Conservation (phyloP, 2,329 filamentous ascomycete genomes). For the Penicillium sp. region DNA sequence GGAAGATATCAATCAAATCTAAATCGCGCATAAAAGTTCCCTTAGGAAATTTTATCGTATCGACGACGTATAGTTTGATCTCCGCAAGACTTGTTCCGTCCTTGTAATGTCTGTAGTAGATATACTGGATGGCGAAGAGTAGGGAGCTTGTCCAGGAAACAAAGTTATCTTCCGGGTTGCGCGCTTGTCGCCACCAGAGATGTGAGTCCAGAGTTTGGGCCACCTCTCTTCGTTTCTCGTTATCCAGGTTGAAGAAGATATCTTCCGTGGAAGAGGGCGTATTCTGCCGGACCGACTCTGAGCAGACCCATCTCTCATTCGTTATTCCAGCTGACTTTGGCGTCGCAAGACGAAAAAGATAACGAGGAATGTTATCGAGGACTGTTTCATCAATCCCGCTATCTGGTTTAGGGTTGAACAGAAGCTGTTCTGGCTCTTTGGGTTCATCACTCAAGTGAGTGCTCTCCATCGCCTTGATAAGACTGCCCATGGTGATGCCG, state of each 20-base stretch:
- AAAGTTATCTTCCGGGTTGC: not conserved
- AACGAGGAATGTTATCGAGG: not conserved
- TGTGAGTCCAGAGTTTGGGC: not conserved
- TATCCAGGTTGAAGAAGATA: not conserved
- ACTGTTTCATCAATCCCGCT: not conserved
- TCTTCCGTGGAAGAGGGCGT: not conserved
- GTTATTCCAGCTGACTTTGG: not conserved
- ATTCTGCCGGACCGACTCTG: not conserved
- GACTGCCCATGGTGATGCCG: not conserved
- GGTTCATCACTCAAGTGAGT: not conserved
- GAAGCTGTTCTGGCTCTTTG: not conserved
- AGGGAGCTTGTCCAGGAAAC: slow-evolving; percentile 5
- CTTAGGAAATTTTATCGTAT: not conserved
- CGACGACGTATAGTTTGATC: not conserved
- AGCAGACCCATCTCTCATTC: not conserved
- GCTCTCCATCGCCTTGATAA: not conserved
- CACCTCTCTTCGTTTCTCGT: not conserved
- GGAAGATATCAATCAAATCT: not conserved
- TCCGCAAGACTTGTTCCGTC: not conserved
- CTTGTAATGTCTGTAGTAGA: not conserved
- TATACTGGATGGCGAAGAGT: slow-evolving; percentile 4
- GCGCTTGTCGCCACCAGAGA: not conserved
- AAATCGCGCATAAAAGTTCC: slow-evolving; percentile 1
- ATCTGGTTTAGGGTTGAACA: not conserved
- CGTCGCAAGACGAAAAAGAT: not conserved